Evolutionary conservation across 495 filamentous ascomycete species (phyloP), one percentile per base, ranked within the genome.

Genomic region (Penicillium bovifimosum): DNA sequence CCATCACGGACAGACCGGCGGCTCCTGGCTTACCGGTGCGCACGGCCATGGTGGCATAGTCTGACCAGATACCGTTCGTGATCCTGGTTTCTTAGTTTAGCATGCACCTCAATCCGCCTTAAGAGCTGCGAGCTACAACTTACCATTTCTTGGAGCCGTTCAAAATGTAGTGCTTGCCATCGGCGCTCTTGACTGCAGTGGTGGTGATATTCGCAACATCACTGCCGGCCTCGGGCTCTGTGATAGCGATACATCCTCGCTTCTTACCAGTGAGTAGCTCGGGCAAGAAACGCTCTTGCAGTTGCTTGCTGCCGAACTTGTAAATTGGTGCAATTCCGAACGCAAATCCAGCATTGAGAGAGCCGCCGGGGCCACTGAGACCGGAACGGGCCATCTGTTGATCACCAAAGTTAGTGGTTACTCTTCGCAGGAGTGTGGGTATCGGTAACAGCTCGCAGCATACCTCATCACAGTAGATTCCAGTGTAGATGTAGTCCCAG

Each of bases 141-240:
- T 62, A 79, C 84, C 87, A 91, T 73, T 91, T 91, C 76, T 91
- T 91, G 0, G 75, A 76, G 28, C 87, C 87, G 47, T 87, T 90
- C 28, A 91, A 64, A 29, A 90, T 75, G 53, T 86, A 91, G 58
- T 81, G 68, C 56, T 80, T 80, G 29, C 86, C 85, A 54, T 86
- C 82, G 14, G 67, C 62, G 3, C 73, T 80, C 67, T 83, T 86
- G 6, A 65, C 69, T 2, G 87, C 87, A 2, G 80, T 86, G 1
- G 85, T 88, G 11, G 70, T 67, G 58, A 90, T 86, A 54, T 82
- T 83, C 1, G 85, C 81, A 3, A 91, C 87, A 58, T 91, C 86
- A 54, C 76, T 81, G 2, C 86, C 86, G 4, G 84, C 84, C 26
- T 77, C 79, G 0, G 87, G 87, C 63, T 91, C 87, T 0, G 87